These are phyloP conservation scores for Elsinoe arachidis DNA, from an alignment of 2,329 filamentous ascomycete species.

Conservation along the genomic window DNA sequence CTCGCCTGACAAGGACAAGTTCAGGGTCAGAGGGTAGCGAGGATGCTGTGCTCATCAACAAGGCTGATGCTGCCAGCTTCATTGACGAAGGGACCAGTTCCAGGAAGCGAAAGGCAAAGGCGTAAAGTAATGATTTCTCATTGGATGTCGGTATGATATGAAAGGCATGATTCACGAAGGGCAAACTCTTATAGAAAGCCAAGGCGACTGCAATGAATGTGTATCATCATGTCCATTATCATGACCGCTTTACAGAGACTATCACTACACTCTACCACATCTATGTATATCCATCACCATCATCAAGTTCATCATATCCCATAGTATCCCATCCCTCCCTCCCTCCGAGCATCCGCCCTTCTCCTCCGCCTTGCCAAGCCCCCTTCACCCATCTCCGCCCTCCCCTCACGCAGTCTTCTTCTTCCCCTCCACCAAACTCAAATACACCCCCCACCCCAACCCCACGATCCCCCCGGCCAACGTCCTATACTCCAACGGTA, in stretches of 20 bases:
- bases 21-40: constrained; percentile 10
- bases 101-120: background rate
- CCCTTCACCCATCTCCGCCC: background rate
- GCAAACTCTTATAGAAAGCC: too few relatives aligned
- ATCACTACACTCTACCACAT: too few relatives aligned
- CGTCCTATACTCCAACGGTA: constrained; percentile 62
- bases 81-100: constrained; percentile 3
- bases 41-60: constrained; percentile 15
- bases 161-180: background rate
- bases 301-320: too few relatives aligned
- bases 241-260: too few relatives aligned
- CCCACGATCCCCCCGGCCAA: constrained; percentile 64
- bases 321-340: too few relatives aligned
- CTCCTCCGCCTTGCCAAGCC: too few relatives aligned
- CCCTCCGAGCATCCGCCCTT: background rate
- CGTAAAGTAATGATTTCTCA: background rate
- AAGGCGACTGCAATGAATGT: too few relatives aligned
- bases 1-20: background rate
- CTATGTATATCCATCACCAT: too few relatives aligned
- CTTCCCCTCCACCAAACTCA: constrained; percentile 46
- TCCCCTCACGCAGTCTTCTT: background rate
- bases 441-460: constrained; percentile 65
- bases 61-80: constrained; percentile 4
- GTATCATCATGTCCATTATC: too few relatives aligned
- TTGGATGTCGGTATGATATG: background rate